Evolutionary conservation across 495 filamentous ascomycete species (phyloP), one percentile per base, ranked within the genome.

Genomic region (Hyaloscypha bicolor): DNA sequence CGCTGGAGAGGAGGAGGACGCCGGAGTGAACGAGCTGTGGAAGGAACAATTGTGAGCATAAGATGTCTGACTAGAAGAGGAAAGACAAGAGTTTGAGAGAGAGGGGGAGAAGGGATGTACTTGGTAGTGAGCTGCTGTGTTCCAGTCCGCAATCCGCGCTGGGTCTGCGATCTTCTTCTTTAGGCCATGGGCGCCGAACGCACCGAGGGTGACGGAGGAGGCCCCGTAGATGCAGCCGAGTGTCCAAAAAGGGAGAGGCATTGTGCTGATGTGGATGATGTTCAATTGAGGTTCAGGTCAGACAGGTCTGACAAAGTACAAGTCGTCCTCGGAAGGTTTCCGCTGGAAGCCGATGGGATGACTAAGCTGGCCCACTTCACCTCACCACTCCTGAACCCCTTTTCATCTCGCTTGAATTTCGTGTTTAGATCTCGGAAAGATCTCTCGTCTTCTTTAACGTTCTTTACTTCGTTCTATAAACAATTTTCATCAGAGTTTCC

Each of bases 101-200:
- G 22, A 51, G 33, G 39, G 51, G 16, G 62, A 12, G 6, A 35
- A 30, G 4, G 69, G 62, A 60, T n/a, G 16, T 68, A 85, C 86
- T 78, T 89, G 86, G 69, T 90, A 90, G 11, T 88, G 84, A 1
- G 86, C 87, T 12, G 85, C 87, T 2, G 85, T 88, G 19, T 69
- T 66, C 78, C 83, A 90, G 69, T 80, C 86, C 31, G 79, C 80
- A 45, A 88, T 64, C 35, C 76, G 76, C 9, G 74, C 69, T n/a
- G 86, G 86, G 64, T 88, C 86, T 3, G 79, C 63, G 71, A 87
- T 83, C 62, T 74, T 73, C 58, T 80, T 81, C 74, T 87, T 88
- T 30, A 90, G 78, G 19, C 86, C 86, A 72, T 90, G 87, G 39
- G 87, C 86, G 21, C 87, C 87, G 72, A 88, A 90, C 1, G 87